Conservation (phyloP, 208 protist genomes). For the Trypanosoma congolense region DNA sequence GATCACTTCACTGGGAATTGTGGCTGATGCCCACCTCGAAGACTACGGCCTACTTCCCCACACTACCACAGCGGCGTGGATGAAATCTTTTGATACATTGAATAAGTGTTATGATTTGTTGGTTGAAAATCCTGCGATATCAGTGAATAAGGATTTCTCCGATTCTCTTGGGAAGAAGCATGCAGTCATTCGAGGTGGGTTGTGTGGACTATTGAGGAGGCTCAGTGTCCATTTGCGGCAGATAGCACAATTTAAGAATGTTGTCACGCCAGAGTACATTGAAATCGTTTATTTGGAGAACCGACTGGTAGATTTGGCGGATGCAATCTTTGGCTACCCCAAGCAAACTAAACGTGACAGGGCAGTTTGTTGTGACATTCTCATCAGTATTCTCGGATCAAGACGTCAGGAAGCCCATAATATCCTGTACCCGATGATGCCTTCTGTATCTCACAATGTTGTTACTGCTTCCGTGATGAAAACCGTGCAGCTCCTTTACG, state of each 20-base stretch:
- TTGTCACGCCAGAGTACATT: conserved; percentile 40
- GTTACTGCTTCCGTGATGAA: conserved; percentile 51
- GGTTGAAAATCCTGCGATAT: conserved; percentile 32
- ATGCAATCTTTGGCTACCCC: conserved; percentile 61
- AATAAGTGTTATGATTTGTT: conserved; percentile 34
- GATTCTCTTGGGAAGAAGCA: conserved; percentile 19
- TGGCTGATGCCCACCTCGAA: conserved; percentile 35
- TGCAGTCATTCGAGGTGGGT: conserved; percentile 43
- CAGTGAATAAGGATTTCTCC: conserved; percentile 38
- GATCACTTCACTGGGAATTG: conserved; percentile 48
- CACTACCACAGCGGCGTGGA: conserved; percentile 47
- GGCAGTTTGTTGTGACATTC: conserved; percentile 44
- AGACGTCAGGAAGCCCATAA: conserved; percentile 65
- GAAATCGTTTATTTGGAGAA: conserved; percentile 64
- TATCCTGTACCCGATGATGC: conserved; percentile 44
- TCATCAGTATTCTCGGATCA: conserved; percentile 62
- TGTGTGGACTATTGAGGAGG: conserved; percentile 40
- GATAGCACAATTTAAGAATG: conserved; percentile 48
- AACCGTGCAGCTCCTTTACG: conserved; percentile 53
- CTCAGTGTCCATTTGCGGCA: conserved; percentile 48
- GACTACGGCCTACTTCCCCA: conserved; percentile 44
- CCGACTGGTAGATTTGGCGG: conserved; percentile 52
- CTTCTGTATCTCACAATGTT: conserved; percentile 22
- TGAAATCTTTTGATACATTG: conserved; percentile 31
- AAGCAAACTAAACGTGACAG: conserved; percentile 26